These are phyloP conservation scores for Apiospora marii DNA, from an alignment of 2,329 filamentous ascomycete species.

Conservation along the genomic window DNA sequence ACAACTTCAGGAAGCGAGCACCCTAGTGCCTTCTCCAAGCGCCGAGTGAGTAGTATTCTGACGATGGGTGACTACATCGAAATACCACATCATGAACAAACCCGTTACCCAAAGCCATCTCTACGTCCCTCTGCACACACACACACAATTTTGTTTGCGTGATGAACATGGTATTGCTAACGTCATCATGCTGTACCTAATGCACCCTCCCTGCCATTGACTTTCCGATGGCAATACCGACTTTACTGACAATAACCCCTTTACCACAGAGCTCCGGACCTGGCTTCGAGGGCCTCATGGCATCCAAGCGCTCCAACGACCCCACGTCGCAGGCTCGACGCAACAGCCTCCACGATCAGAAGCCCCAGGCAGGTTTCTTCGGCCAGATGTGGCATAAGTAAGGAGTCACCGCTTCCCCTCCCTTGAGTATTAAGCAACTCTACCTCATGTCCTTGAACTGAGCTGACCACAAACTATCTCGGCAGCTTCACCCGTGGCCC, in stretches of 20 bases:
- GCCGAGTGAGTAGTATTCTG: conserved; percentile 24
- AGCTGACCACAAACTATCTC: neutral
- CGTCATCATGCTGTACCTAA: neutral
- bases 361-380: conserved; percentile 56
- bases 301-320: conserved; percentile 57
- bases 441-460: neutral
- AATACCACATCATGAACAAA: neutral
- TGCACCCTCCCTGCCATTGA: too few species aligned
- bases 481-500: conserved; percentile 41
- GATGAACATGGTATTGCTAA: neutral
- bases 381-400: conserved; percentile 66
- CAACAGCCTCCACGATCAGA: conserved; percentile 63
- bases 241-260: neutral
- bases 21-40: conserved; percentile 8
- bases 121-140: neutral
- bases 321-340: conserved; percentile 55
- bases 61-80: neutral
- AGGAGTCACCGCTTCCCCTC: conserved; percentile 32
- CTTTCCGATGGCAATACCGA: neutral
- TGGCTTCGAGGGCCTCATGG: conserved; percentile 60
- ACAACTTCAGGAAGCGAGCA: conserved; percentile 25
- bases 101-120: neutral
- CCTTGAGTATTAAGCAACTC: neutral
- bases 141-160: neutral
- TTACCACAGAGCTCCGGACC: conserved; percentile 50